These are phyloP conservation scores for Crithidia thermophila DNA, from an alignment of 208 protist genomes.

Conservation along the genomic window DNA sequence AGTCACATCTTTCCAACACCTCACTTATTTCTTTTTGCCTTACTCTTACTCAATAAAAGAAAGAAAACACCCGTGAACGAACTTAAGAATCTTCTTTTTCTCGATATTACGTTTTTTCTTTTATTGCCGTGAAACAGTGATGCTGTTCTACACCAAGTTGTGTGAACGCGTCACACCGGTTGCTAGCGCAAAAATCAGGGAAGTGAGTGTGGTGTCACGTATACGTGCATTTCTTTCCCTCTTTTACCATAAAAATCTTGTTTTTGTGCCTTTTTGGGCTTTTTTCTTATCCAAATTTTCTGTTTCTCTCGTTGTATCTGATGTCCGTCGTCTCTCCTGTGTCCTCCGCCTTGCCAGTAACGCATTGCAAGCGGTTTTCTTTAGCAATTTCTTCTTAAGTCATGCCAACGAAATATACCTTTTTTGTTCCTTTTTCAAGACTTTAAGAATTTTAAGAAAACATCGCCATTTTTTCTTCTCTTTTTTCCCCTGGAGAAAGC, in stretches of 20 bases:
- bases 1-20: background rate
- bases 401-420: too few relatives aligned
- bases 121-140: background rate
- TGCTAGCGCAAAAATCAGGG: conserved; percentile 7
- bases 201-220: conserved; percentile 8
- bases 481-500: too few relatives aligned
- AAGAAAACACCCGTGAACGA: background rate
- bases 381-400: background rate
- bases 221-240: conserved; percentile 8
- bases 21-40: background rate
- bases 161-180: background rate
- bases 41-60: conserved; percentile 1
- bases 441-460: too few relatives aligned
- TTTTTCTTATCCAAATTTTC: conserved; percentile 4
- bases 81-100: conserved; percentile 5
- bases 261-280: conserved; percentile 1
- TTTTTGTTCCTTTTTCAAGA: too few relatives aligned
- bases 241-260: too few relatives aligned
- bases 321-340: conserved; percentile 3
- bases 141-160: conserved; percentile 5
- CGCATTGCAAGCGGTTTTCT: background rate
- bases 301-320: conserved; percentile 1
- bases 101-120: background rate
- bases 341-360: background rate
- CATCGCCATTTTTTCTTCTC: too few relatives aligned